Evolutionary conservation across 805 yeast genomes (phyloP).

Genomic region (Sugiyamaella marilandica): DNA sequence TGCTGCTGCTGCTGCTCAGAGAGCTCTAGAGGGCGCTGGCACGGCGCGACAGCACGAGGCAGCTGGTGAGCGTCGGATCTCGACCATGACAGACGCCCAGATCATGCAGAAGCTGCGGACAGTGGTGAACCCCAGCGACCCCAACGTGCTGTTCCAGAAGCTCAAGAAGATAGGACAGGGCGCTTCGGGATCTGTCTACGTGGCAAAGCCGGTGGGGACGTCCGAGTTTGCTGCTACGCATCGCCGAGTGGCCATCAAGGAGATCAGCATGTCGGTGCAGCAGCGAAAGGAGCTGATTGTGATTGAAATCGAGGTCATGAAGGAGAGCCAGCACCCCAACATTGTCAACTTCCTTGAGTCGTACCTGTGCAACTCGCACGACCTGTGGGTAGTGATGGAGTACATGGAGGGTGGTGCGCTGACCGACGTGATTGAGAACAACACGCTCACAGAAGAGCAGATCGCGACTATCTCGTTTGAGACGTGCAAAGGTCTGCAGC

Average conservation of each 20-base stretch:
- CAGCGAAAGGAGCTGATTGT: slow-evolving; percentile 94
- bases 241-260: slow-evolving; percentile 80
- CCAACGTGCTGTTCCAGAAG: slow-evolving; percentile 54
- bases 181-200: slow-evolving; percentile 95
- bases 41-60: slow-evolving; percentile 45
- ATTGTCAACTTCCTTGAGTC: slow-evolving; percentile 93
- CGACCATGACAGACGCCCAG: slow-evolving; percentile 79
- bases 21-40: slow-evolving; percentile 22
- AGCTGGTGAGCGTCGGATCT: slow-evolving; percentile 53
- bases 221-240: slow-evolving; percentile 28
- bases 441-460: slow-evolving; percentile 86
- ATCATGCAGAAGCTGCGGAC: slow-evolving; percentile 73
- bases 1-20: slow-evolving; percentile 42
- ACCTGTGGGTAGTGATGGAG: slow-evolving; percentile 96
- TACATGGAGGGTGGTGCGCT: slow-evolving; percentile 98
- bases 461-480: slow-evolving; percentile 94
- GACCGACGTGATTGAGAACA: slow-evolving; percentile 91
- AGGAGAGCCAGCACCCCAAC: slow-evolving; percentile 80
- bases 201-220: slow-evolving; percentile 57
- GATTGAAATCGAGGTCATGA: slow-evolving; percentile 94
- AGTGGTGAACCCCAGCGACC: slow-evolving; percentile 80
- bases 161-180: slow-evolving; percentile 92
- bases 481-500: slow-evolving; percentile 78
- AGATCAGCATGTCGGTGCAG: slow-evolving; percentile 90
- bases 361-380: slow-evolving; percentile 54